Evolutionary conservation across 2,329 filamentous ascomycete genomes (phyloP), one percentile per base, ranked within the genome.

Genomic region (Neofusicoccum kwambonambiense): DNA sequence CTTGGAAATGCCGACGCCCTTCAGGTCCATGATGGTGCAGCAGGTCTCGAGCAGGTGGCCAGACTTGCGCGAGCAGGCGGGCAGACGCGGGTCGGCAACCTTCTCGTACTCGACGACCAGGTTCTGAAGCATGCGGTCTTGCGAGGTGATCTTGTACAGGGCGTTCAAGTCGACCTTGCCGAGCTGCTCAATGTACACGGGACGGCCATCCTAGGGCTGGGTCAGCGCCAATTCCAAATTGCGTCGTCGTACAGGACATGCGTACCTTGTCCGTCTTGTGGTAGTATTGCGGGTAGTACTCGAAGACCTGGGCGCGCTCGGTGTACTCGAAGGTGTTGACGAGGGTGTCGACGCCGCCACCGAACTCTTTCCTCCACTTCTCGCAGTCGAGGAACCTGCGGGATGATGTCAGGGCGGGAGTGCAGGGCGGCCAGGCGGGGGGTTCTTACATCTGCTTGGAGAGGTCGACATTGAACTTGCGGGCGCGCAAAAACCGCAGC

Each of bases 211-310:
- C 93, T 97, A 70, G 54, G 47, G 15, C 13, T 49, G 56, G 31
- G 31, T 56, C 31, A 58, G 45, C 27, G 42, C 39, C 51, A 56
- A 45, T 64, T 56, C 37, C 15, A n/a, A 19, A 17, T n/a, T 5
- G 22, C 15, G 27, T 31, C 15, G 27, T 31, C 15, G 5, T 13
- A 9, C 35, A 6, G 39, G 39, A 34, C 3, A 7, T 3, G 68
- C 75, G 19, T 76, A 86, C 85, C 78, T 92, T 93, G 81, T 95
- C 92, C 12, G 89, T 94, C 84, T 97, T 97, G 87, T 99, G 95
- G 83, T 99, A 99, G 84, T 95, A 99, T 82, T 99, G 95, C 54
- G 92, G 92, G 82, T 99, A 99, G 84, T 91, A 97, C 80, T 94
- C 83, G 79, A 91, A 91, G 66, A 99, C 86, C 76, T 94, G 78